These are phyloP conservation scores for Yamadazyma atlantica DNA, from an alignment of 1,139 yeast species.

Conservation along the genomic window DNA sequence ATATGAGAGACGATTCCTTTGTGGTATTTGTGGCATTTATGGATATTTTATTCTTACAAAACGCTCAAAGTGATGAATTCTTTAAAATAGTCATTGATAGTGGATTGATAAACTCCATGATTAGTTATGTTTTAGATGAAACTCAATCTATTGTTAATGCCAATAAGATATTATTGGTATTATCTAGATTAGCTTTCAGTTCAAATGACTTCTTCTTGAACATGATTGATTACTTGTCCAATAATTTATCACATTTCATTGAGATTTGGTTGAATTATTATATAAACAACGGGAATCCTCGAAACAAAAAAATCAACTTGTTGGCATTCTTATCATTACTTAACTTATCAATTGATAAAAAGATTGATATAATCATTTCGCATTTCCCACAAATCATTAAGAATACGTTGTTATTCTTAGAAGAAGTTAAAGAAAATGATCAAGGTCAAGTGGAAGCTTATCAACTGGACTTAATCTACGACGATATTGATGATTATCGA, in stretches of 20 bases:
- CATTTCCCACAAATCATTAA: conserved; percentile 42
- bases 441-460: conserved; percentile 66
- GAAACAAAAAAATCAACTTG: conserved; percentile 61
- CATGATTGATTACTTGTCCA: conserved; percentile 30
- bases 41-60: conserved; percentile 51
- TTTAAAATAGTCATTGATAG: conserved; percentile 42
- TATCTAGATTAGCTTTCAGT: conserved; percentile 53
- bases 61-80: conserved; percentile 22
- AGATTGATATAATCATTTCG: conserved; percentile 24
- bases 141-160: conserved; percentile 48
- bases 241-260: conserved; percentile 26
- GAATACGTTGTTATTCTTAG: conserved; percentile 60
- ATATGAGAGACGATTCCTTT: conserved; percentile 71
- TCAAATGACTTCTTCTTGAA: conserved; percentile 46
- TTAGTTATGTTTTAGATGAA: conserved; percentile 48
- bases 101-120: conserved; percentile 46
- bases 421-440: conserved; percentile 66
- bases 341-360: conserved; percentile 22
- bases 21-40: conserved; percentile 55
- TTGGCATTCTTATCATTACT: conserved; percentile 56
- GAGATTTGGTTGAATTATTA: conserved; percentile 36
- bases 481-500: conserved; percentile 49
- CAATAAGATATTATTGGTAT: conserved; percentile 51
- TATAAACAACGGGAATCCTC: conserved; percentile 63
- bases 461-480: conserved; percentile 55